Conservation (phyloP, 169 alveolate genomes). For the Plasmodium billcollinsi region DNA sequence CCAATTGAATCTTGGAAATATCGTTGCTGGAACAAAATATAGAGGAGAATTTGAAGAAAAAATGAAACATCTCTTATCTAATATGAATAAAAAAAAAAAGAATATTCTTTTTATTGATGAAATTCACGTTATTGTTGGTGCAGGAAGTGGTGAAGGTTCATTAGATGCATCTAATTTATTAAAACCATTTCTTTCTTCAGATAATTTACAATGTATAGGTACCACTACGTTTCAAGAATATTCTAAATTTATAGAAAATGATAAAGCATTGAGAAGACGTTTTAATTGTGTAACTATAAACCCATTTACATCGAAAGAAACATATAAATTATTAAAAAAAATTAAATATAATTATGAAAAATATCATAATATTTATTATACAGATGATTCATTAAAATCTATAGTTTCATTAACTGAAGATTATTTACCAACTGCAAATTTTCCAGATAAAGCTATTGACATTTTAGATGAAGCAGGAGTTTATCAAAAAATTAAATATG, state of each 20-base stretch:
- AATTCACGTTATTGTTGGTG: conserved; percentile 90
- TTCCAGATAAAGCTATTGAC: conserved; percentile 91
- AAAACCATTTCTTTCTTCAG: conserved; percentile 92
- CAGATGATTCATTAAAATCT: conserved; percentile 79
- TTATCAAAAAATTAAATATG: conserved; percentile 85
- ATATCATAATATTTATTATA: conserved; percentile 88
- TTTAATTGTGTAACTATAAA: conserved; percentile 90
- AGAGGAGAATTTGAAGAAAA: conserved; percentile 94
- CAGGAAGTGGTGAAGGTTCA: conserved; percentile 91
- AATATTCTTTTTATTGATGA: conserved; percentile 91
- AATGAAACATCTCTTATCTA: conserved; percentile 88
- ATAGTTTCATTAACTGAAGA: conserved; percentile 81
- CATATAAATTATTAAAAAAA: conserved; percentile 85
- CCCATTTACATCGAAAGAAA: conserved; percentile 85
- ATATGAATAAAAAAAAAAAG: conserved; percentile 87
- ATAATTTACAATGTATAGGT: conserved; percentile 89
- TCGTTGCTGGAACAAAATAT: conserved; percentile 91
- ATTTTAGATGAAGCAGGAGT: conserved; percentile 92
- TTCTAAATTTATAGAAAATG: conserved; percentile 84
- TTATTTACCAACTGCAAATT: conserved; percentile 82
- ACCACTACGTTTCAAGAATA: conserved; percentile 86
- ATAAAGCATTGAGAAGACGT: conserved; percentile 91
- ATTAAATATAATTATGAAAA: conserved; percentile 86
- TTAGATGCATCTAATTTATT: conserved; percentile 92
- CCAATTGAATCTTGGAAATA: conserved; percentile 81